Percentiles rank a stretch among this genome's conserved stretches.
Evolutionary conservation across 176 grass and related monocot genomes (phyloP).

Genomic region (Triticum turgidum): DNA sequence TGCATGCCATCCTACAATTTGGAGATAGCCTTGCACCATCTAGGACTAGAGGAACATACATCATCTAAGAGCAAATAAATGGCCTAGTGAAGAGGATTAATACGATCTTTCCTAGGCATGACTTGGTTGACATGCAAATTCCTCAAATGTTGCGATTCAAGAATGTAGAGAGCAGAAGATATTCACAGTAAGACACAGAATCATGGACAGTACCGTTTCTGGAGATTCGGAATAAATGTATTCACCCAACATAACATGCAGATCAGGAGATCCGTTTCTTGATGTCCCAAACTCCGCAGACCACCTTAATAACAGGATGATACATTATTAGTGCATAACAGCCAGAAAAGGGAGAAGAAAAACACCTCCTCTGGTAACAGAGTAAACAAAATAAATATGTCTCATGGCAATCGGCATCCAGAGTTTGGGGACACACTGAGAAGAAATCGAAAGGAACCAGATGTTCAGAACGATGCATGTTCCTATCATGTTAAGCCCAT

Average conservation of each 20-base stretch:
- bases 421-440: neutral
- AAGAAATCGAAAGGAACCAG: conserved; percentile 9
- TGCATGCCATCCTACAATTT: neutral
- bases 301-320: conserved; percentile 61
- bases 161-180: conserved; percentile 1
- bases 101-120: neutral
- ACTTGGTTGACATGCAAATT: conserved; percentile 14
- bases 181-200: conserved; percentile 27
- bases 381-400: neutral
- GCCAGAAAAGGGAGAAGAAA: conserved; percentile 8
- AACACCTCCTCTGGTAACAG: conserved; percentile 11
- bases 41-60: neutral
- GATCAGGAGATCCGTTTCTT: conserved; percentile 74
- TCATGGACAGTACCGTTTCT: conserved; percentile 68
- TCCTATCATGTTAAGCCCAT: conserved; percentile 10
- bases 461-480: conserved; percentile 24
- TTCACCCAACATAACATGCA: conserved; percentile 95
- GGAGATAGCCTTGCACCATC: neutral
- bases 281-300: conserved; percentile 79
- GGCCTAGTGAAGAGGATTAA: neutral
- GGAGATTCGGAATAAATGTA: conserved; percentile 91
- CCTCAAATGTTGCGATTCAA: neutral
- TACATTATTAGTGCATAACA: conserved; percentile 29
- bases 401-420: neutral
- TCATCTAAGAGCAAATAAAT: neutral